A percentile compares a stretch with the other conserved stretches of the same genome.
Evolutionary conservation across 495 filamentous ascomycete species (phyloP).

Genomic region (Aspergillus wentii): DNA sequence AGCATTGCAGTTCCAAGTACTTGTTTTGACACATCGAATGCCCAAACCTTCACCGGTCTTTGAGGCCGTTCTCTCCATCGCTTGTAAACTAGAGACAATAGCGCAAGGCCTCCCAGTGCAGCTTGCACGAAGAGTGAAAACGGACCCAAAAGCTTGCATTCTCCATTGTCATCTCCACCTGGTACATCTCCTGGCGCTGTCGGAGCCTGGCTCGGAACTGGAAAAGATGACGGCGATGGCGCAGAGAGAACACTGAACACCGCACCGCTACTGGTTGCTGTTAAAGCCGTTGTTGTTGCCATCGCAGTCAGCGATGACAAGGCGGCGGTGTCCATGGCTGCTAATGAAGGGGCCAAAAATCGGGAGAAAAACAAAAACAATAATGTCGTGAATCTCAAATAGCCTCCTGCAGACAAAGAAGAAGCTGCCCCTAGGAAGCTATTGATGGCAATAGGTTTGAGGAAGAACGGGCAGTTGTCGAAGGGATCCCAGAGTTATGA

Average conservation of each 20-base stretch:
- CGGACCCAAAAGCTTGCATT: conserved; percentile 78
- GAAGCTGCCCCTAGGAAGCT: too few species aligned
- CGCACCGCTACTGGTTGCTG: not conserved
- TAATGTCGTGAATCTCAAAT: too few species aligned
- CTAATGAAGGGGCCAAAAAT: too few species aligned
- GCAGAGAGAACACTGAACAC: not conserved
- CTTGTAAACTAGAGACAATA: conserved; percentile 86
- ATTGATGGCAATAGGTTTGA: too few species aligned
- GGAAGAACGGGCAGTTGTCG: too few species aligned
- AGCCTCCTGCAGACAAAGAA: too few species aligned
- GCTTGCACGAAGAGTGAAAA: conserved; percentile 88
- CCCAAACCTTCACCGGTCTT: conserved; percentile 89
- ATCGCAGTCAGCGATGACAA: not conserved
- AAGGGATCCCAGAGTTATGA: too few species aligned
- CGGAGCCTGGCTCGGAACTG: conserved; percentile 7
- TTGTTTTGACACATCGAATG: conserved; percentile 95
- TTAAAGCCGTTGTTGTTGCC: not conserved
- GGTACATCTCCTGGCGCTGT: not conserved
- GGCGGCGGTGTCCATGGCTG: conserved; percentile 1
- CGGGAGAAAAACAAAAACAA: too few species aligned
- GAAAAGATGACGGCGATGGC: conserved; percentile 11
- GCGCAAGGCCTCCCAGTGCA: conserved; percentile 77
- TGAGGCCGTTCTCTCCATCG: conserved; percentile 88
- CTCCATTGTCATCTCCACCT: conserved; percentile 47
- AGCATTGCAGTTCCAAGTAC: conserved; percentile 90